Evolutionary conservation across 495 filamentous ascomycete species (phyloP), one percentile per base, ranked within the genome.

Genomic region (Pyronema omphalodes): DNA sequence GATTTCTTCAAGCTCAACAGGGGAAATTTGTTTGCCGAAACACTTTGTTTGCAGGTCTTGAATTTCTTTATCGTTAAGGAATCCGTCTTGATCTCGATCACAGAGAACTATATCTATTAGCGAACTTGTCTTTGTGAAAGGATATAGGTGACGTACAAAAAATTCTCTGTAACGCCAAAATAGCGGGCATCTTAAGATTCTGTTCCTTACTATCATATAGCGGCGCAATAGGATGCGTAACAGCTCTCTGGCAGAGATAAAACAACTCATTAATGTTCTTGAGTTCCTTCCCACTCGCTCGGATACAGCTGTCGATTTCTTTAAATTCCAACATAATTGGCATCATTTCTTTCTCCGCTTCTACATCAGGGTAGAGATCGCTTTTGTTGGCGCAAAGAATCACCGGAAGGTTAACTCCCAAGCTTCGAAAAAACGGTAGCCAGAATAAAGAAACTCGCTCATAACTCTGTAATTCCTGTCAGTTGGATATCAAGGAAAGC

Each of bases 281-380:
- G 60, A 94, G 84, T 64, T 98, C 88, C 58, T 87, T 80, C 18
- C 93, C 91, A 67, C 89, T 96, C 0, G 88, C 86, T 47, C 91
- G 78, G 65, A 98, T 94, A 67, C 91, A 95, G 1, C 88, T 93
- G 62, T 98, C 91, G 46, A 98, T 94, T 68, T 98, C 91, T 66
- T 94, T 91, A 73, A 96, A 98, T 67, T 98, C 91, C 43, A 83
- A 78, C 91, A 98, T 96, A 58, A 96, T 80, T 3, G 91, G 93
- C 49, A 98, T 71, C 93, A 98, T 98, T 71, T 98, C 91, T 63
- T 95, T 88, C 61, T 89, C 83, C 9, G 93, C 75, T 9, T 94
- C 83, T 43, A 79, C 79, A 60, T 76, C 76, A 18, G 73, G 73
- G 7, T 76, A 76, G 37, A 94, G 74, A 61, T 98, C 91, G 15